These are phyloP conservation scores for Aspergillus avenaceus DNA, from an alignment of 495 filamentous ascomycete genomes.

Conservation along the genomic window DNA sequence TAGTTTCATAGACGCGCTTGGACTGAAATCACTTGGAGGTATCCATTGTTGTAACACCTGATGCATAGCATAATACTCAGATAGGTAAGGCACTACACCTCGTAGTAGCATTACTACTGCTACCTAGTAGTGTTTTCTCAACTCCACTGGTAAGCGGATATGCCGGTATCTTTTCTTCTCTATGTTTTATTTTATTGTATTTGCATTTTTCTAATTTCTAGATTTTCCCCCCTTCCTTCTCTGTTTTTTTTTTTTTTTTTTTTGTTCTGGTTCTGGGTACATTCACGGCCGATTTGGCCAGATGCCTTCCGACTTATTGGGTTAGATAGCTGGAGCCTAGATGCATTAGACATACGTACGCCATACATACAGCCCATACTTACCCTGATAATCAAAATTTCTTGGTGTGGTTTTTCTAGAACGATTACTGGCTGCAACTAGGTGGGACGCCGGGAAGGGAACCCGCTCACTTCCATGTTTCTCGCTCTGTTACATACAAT, in stretches of 20 bases:
- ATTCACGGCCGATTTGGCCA: not conserved
- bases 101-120: too few relatives aligned
- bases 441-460: conserved; percentile 15
- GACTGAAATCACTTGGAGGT: not conserved
- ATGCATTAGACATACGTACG: conserved; percentile 4
- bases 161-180: conserved; percentile 13
- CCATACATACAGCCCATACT: not conserved
- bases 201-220: too few relatives aligned
- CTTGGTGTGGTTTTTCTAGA: conserved; percentile 7
- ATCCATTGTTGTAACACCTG: not conserved
- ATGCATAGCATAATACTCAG: too few relatives aligned
- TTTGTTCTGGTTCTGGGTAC: not conserved
- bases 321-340: not conserved
- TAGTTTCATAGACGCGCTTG: not conserved
- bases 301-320: not conserved
- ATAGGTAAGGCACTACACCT: not conserved
- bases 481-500: conserved; percentile 1
- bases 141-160: conserved; percentile 8
- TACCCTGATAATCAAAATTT: conserved; percentile 1
- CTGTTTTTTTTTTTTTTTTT: conserved; percentile 5
- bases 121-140: not conserved
- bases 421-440: conserved; percentile 7
- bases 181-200: conserved; percentile 5
- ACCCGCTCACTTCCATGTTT: conserved; percentile 10
- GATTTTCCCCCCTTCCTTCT: too few relatives aligned